Percentiles rank a stretch among this genome's conserved stretches.
phyloP scores from a whole-genome alignment of 192 early-diverging fungal species.

The Lobosporangium transversale region DNA sequence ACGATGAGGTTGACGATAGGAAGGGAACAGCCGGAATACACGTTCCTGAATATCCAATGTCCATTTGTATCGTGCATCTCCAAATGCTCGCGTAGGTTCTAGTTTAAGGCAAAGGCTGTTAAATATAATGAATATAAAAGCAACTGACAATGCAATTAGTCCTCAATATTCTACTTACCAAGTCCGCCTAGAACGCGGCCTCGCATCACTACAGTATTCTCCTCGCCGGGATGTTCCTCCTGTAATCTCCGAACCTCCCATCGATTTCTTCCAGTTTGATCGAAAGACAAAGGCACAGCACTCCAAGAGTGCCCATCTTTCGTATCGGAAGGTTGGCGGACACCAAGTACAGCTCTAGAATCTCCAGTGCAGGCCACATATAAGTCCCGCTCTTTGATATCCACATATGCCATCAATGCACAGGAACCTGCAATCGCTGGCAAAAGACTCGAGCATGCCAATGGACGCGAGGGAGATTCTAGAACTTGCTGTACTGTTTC shows the following conservation, averaged over 20 bases:
- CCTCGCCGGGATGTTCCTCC: slow-evolving; percentile 81
- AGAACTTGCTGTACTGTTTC: slow-evolving; percentile 51
- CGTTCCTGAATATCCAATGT: slow-evolving; percentile 41
- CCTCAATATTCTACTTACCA: too few relatives aligned
- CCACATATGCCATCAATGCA: slow-evolving; percentile 63
- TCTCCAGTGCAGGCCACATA: slow-evolving; percentile 67
- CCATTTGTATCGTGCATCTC: slow-evolving; percentile 67
- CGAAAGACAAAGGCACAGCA: slow-evolving; percentile 67
- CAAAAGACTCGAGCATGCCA: slow-evolving; percentile 42
- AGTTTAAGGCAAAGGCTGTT: not conserved
- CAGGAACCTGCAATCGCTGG: slow-evolving; percentile 63
- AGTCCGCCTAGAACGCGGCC: slow-evolving; percentile 71
- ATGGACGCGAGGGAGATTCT: slow-evolving; percentile 45
- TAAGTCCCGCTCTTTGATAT: slow-evolving; percentile 54
- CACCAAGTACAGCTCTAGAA: slow-evolving; percentile 61
- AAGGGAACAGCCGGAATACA: slow-evolving; percentile 48
- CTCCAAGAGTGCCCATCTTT: slow-evolving; percentile 50
- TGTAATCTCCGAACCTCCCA: slow-evolving; percentile 63
- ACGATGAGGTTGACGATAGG: slow-evolving; percentile 48
- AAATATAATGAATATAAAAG: not conserved
- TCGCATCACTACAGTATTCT: slow-evolving; percentile 62
- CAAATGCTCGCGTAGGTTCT: slow-evolving; percentile 71
- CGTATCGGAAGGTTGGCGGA: slow-evolving; percentile 18
- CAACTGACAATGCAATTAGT: not conserved
- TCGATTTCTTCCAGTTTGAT: slow-evolving; percentile 71